These are phyloP conservation scores for Pseudocercospora pini-densiflorae DNA, from an alignment of 2,329 filamentous ascomycete genomes.

Conservation along the genomic window DNA sequence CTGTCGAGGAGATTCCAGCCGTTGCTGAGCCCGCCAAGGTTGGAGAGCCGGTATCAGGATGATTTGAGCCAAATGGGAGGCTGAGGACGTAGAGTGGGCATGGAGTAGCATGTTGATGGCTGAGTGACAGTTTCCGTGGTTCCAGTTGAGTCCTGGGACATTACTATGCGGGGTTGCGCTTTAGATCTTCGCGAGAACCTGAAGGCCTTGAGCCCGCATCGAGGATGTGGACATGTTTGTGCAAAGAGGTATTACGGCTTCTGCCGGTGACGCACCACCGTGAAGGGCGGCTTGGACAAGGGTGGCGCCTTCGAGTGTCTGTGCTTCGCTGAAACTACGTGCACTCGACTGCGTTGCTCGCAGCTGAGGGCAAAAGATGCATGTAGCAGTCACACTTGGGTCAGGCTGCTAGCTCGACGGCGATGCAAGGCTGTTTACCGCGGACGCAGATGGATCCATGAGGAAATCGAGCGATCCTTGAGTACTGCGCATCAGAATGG, in stretches of 20 bases:
- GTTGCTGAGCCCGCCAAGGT: conserved; percentile 25
- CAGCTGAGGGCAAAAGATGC: not conserved
- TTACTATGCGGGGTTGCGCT: not conserved
- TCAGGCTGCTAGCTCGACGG: not conserved
- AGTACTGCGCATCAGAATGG: not conserved
- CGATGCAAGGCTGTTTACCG: not conserved
- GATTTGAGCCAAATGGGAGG: not conserved
- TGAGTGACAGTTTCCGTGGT: not conserved
- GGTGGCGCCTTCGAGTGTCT: not conserved
- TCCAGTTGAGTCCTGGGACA: not conserved
- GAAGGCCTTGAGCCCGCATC: not conserved
- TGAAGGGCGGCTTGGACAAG: not conserved
- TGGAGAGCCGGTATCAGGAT: conserved; percentile 34
- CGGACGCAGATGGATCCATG: not conserved
- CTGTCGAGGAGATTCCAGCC: conserved; percentile 33
- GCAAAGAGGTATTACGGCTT: not conserved
- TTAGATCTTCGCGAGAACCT: not conserved
- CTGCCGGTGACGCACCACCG: not conserved
- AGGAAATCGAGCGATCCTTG: not conserved
- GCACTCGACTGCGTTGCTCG: not conserved
- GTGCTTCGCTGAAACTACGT: not conserved
- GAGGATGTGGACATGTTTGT: not conserved
- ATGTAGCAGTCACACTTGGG: not conserved
- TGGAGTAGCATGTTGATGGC: not conserved
- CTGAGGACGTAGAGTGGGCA: not conserved